phyloP scores from a whole-genome alignment of 257 asterid species.

The Gentiana macrophylla region DNA sequence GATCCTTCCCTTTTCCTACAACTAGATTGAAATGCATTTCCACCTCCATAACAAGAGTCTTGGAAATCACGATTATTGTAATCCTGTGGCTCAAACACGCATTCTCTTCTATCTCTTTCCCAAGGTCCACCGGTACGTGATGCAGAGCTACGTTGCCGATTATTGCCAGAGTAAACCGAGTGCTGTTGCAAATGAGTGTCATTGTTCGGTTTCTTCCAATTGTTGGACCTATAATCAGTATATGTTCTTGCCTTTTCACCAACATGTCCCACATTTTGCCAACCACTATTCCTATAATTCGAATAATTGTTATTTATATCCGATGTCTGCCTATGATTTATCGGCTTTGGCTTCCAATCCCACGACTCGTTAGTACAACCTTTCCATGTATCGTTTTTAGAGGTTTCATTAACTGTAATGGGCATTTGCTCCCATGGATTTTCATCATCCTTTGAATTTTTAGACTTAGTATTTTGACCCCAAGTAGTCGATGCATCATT shows the following conservation, averaged over 20 bases:
- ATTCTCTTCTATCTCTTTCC: conserved; percentile 15
- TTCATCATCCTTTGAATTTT: conserved; percentile 17
- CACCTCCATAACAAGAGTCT: conserved; percentile 18
- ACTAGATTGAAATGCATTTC: conserved; percentile 33
- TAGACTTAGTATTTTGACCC: conserved; percentile 34
- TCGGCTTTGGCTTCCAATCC: conserved; percentile 28
- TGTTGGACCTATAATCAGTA: conserved; percentile 21
- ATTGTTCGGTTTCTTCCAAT: conserved; percentile 19
- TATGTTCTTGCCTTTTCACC: conserved; percentile 34
- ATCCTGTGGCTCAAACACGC: conserved; percentile 16
- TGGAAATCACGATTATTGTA: conserved; percentile 20
- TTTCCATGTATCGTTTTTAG: conserved; percentile 38
- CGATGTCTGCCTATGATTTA: conserved; percentile 9
- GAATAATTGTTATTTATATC: conserved; percentile 9
- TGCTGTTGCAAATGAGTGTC: conserved; percentile 19
- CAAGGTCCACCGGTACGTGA: conserved; percentile 14
- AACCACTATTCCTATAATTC: conserved; percentile 20
- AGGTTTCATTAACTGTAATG: conserved; percentile 21
- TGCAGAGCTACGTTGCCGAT: conserved; percentile 17
- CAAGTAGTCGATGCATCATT: conserved; percentile 27
- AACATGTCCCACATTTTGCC: conserved; percentile 11
- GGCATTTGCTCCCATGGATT: conserved; percentile 58
- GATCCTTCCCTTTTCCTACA: conserved; percentile 68
- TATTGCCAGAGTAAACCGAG: conserved; percentile 17
- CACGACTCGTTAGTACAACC: conserved; percentile 29